Conservation (phyloP, 208 protist species). For the Crithidia bombi region DNA sequence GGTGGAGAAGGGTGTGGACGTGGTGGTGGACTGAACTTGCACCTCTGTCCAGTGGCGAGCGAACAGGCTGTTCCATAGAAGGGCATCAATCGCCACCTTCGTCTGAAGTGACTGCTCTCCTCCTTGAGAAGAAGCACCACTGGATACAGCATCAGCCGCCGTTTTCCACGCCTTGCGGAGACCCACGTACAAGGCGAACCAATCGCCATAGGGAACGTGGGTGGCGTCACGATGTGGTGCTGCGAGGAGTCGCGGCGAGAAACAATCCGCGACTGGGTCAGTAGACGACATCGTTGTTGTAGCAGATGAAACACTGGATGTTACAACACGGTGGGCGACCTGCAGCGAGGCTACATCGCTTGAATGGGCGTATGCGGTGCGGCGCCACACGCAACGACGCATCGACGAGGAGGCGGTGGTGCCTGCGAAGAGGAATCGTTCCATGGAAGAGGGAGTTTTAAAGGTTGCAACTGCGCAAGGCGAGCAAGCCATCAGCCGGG, state of each 20-base stretch:
- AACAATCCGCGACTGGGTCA: slow-evolving; percentile 25
- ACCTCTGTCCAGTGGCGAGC: slow-evolving; percentile 66
- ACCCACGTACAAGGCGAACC: slow-evolving; percentile 70
- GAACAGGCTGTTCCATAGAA: slow-evolving; percentile 69
- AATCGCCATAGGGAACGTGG: slow-evolving; percentile 65
- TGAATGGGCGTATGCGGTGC: not conserved
- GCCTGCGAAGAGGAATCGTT: too few species aligned
- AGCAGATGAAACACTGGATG: not conserved
- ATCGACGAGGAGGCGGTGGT: not conserved
- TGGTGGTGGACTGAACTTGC: not conserved
- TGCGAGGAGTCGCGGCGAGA: slow-evolving; percentile 41
- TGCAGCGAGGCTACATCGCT: not conserved
- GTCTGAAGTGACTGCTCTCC: slow-evolving; percentile 4
- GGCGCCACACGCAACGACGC: not conserved
- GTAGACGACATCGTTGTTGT: not conserved
- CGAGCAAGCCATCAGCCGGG: too few species aligned
- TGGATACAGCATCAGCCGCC: not conserved
- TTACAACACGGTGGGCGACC: not conserved
- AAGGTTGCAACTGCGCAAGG: too few species aligned
- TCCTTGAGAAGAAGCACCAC: not conserved
- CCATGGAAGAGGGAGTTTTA: too few species aligned
- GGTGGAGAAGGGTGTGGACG: not conserved
- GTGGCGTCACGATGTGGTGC: slow-evolving; percentile 72
- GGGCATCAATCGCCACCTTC: slow-evolving; percentile 41
- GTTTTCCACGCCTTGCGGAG: slow-evolving; percentile 30